Conservation (phyloP, 179 eudicot species). For the Drosera spatulata region DNA sequence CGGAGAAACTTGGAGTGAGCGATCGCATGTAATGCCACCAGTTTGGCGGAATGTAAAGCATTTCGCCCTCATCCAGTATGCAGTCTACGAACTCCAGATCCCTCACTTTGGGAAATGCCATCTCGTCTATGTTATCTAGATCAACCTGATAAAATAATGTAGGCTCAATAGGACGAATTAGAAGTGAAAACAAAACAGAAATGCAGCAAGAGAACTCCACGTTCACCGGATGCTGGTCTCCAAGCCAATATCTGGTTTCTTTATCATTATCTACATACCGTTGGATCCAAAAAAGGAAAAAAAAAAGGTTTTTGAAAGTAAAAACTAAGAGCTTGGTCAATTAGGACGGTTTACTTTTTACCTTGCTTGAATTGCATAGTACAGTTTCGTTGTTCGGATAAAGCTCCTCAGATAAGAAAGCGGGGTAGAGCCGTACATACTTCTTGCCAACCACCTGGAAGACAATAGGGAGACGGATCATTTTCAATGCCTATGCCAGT, state of each 20-base stretch:
- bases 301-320: background rate
- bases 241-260: no score
- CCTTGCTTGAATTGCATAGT: conserved; percentile 97
- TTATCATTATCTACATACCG: background rate
- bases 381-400: conserved; percentile 82
- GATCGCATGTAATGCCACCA: conserved; percentile 99
- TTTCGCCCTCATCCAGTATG: conserved; percentile 90
- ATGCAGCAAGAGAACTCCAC: background rate
- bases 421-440: conserved; percentile 78
- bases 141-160: conserved; percentile 48
- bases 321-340: background rate
- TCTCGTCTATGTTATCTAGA: conserved; percentile 59
- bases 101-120: conserved; percentile 50
- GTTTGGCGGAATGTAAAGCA: conserved; percentile 97
- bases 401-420: conserved; percentile 70
- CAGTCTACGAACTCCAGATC: conserved; percentile 84
- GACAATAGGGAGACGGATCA: background rate
- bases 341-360: conserved; percentile 7
- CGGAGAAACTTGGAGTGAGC: conserved; percentile 77
- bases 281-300: no score
- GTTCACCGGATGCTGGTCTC: background rate
- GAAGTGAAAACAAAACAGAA: background rate
- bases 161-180: background rate
- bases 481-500: background rate
- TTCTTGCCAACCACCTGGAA: conserved; percentile 91